Conservation (phyloP, 306 rosid species). For the Cicer yamashitae region DNA sequence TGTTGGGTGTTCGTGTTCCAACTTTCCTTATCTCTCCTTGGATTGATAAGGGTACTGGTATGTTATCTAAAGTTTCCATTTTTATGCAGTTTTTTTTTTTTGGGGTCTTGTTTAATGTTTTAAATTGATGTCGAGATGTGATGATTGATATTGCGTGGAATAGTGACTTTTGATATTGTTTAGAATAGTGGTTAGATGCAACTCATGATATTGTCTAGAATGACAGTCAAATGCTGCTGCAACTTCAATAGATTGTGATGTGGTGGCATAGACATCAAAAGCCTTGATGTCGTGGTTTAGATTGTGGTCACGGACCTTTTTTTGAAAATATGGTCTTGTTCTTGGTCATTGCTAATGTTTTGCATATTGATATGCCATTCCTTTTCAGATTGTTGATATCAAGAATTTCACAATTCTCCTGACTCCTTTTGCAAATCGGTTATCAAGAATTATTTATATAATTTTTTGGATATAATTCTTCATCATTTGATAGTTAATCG, state of each 20-base stretch:
- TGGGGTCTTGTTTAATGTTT: background rate
- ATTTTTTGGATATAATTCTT: no score
- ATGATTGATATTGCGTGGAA: background rate
- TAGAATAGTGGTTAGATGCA: background rate
- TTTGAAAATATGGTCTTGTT: background rate
- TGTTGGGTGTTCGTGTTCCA: conserved; percentile 91
- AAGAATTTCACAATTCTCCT: no score
- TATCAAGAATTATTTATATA: no score
- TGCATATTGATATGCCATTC: background rate
- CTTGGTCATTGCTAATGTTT: background rate
- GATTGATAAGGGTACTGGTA: conserved; percentile 87
- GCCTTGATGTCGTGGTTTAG: background rate
- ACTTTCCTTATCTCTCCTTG: conserved; percentile 85
- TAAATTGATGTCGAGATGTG: background rate
- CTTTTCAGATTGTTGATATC: no score
- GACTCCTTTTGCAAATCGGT: no score
- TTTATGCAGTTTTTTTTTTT: background rate
- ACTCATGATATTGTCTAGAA: background rate
- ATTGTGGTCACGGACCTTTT: background rate
- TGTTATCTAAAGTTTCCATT: conserved; percentile 39
- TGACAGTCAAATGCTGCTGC: background rate
- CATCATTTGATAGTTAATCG: no score
- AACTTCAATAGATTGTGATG: background rate
- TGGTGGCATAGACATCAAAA: background rate
- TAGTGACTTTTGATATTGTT: background rate